Conservation (phyloP, 352 stramenopile species). For the Pilasporangium apinafurcum region DNA sequence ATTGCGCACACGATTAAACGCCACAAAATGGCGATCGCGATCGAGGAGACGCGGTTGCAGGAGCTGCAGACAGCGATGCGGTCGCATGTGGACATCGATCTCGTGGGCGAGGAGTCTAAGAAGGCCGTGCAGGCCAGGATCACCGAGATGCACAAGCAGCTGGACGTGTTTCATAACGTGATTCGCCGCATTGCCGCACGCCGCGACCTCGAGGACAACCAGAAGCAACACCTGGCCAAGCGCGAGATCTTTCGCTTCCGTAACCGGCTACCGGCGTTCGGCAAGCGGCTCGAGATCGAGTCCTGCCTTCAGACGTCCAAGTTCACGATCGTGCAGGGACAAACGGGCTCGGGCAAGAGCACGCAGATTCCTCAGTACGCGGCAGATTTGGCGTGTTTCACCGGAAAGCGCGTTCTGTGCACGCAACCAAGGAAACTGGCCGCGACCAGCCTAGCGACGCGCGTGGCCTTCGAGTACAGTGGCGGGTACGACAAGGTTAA, state of each 20-base stretch:
- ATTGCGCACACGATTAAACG: too few relatives aligned
- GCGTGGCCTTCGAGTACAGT: slow-evolving; percentile 14
- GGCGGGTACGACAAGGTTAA: slow-evolving; percentile 7
- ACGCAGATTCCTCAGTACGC: slow-evolving; percentile 19
- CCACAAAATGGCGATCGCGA: too few relatives aligned
- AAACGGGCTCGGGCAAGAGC: slow-evolving; percentile 17
- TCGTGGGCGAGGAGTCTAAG: too few relatives aligned
- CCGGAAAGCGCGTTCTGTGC: slow-evolving; percentile 14
- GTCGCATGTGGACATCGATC: too few relatives aligned
- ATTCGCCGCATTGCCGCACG: neutral
- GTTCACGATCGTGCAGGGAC: slow-evolving; percentile 16
- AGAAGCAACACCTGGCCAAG: slow-evolving; percentile 2
- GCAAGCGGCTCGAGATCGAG: slow-evolving; percentile 17
- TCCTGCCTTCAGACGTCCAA: slow-evolving; percentile 1
- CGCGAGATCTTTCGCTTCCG: slow-evolving; percentile 12
- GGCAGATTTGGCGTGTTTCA: slow-evolving; percentile 9
- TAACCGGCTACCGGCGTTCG: slow-evolving; percentile 7
- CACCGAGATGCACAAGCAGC: slow-evolving; percentile 9
- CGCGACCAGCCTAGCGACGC: slow-evolving; percentile 12
- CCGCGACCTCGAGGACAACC: neutral
- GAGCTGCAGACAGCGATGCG: too few relatives aligned
- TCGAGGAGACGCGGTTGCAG: too few relatives aligned
- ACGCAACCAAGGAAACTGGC: slow-evolving; percentile 17
- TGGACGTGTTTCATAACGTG: slow-evolving; percentile 7
- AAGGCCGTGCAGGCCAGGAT: slow-evolving; percentile 11